A percentile compares a stretch with the other conserved stretches of the same genome.
These are phyloP conservation scores for Anthoceros angustus DNA, from an alignment of 225 moss, liverwort and hornwort species.

Conservation along the genomic window DNA sequence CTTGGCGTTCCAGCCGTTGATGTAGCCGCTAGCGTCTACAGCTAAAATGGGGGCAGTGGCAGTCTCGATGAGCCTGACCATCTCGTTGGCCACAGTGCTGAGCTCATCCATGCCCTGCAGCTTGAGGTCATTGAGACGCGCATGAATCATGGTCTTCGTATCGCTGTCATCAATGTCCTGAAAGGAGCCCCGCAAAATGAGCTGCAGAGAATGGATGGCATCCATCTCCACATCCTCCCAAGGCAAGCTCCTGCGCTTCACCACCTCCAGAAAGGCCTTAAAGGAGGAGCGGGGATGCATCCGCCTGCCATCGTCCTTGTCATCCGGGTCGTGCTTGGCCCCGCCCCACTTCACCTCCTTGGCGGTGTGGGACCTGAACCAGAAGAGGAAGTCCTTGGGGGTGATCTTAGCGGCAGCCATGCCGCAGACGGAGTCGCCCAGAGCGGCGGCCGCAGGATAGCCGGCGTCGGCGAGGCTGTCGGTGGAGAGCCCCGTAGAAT, in stretches of 20 bases:
- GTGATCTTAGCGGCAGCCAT: neutral
- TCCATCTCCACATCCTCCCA: slow-evolving; percentile 5
- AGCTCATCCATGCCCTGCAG: slow-evolving; percentile 1
- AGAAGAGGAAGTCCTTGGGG: neutral
- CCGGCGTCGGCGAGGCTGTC: neutral
- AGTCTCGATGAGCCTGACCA: neutral
- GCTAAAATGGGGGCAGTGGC: neutral
- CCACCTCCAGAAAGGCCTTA: slow-evolving; percentile 1
- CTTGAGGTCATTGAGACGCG: neutral
- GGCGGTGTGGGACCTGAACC: slow-evolving; percentile 4
- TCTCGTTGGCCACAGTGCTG: neutral
- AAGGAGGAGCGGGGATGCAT: neutral
- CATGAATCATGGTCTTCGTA: slow-evolving; percentile 1
- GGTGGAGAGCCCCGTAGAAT: neutral
- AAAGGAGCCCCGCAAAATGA: neutral
- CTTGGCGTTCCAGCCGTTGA: neutral
- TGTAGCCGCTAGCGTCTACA: neutral
- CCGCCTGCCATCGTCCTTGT: neutral
- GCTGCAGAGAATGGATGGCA: neutral
- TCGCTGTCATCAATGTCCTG: slow-evolving; percentile 2
- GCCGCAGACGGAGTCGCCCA: neutral
- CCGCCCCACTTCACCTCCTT: slow-evolving; percentile 1
- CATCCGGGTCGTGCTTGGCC: neutral
- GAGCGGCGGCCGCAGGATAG: neutral
- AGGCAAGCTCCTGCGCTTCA: slow-evolving; percentile 1